Percentiles rank a stretch among this genome's conserved stretches.
These are phyloP conservation scores for Thyridium curvatum DNA, from an alignment of 2,329 filamentous ascomycete genomes.

Conservation along the genomic window DNA sequence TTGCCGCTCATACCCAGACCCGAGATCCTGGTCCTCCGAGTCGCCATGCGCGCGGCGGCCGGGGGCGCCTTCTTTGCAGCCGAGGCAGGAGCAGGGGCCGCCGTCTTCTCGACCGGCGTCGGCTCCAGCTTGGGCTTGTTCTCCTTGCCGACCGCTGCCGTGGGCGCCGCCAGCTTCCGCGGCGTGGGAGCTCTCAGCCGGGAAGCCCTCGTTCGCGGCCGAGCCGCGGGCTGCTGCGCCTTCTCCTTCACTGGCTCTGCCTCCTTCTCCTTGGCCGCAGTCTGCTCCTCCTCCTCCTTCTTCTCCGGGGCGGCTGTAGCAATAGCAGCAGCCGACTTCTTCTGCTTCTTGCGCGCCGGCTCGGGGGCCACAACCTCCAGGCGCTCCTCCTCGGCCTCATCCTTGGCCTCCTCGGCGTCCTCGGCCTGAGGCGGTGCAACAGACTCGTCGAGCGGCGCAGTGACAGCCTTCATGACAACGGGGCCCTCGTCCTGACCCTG, in stretches of 20 bases:
- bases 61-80: too few relatives aligned
- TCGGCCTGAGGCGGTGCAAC: slow-evolving; percentile 2
- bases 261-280: not conserved
- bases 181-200: slow-evolving; percentile 14
- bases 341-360: not conserved
- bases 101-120: too few relatives aligned
- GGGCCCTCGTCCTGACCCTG: slow-evolving; percentile 13
- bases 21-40: slow-evolving; percentile 8
- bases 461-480: slow-evolving; percentile 5
- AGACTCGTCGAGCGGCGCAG: slow-evolving; percentile 3
- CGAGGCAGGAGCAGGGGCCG: too few relatives aligned
- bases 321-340: not conserved
- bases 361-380: not conserved
- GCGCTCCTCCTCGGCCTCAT: slow-evolving; percentile 4
- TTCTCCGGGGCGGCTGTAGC: not conserved
- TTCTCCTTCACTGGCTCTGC: not conserved
- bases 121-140: too few relatives aligned
- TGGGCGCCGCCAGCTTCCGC: slow-evolving; percentile 20
- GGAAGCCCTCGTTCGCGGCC: slow-evolving; percentile 13
- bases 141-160: not conserved
- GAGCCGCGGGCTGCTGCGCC: not conserved
- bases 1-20: slow-evolving; percentile 11
- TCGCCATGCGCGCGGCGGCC: slow-evolving; percentile 9
- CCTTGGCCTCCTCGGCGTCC: slow-evolving; percentile 5
- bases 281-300: not conserved